A percentile compares a stretch with the other conserved stretches of the same genome.
phyloP scores from a whole-genome alignment of 768 basidiomycete species.

The Leccinellum albellum region DNA sequence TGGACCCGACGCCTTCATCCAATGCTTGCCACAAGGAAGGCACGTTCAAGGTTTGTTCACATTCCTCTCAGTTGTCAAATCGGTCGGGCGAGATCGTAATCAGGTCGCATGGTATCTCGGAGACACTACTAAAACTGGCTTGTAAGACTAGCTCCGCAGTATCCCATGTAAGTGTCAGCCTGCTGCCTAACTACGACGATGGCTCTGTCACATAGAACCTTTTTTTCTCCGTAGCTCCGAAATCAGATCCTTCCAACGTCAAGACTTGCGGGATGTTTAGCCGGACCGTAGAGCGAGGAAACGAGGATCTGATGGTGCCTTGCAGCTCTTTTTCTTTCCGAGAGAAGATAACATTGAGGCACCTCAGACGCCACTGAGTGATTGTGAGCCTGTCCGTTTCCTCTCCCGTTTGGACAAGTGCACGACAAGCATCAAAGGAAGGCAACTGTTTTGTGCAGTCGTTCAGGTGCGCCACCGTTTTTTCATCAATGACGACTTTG shows the following conservation, averaged over 20 bases:
- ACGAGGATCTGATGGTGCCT: slow-evolving; percentile 39
- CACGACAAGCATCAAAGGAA: slow-evolving; percentile 59
- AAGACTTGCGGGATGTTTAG: too few relatives aligned
- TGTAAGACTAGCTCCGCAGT: too few relatives aligned
- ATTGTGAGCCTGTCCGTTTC: slow-evolving; percentile 42
- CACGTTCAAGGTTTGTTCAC: slow-evolving; percentile 22
- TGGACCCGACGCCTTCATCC: slow-evolving; percentile 42
- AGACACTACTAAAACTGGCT: slow-evolving; percentile 39
- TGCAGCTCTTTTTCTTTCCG: not conserved
- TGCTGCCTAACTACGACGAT: too few relatives aligned
- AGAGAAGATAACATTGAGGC: not conserved
- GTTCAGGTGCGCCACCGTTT: slow-evolving; percentile 38
- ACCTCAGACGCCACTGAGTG: slow-evolving; percentile 26
- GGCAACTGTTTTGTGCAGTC: slow-evolving; percentile 45
- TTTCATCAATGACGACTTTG: not conserved
- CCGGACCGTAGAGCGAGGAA: slow-evolving; percentile 44
- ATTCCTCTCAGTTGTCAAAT: slow-evolving; percentile 20
- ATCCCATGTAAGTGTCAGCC: too few relatives aligned
- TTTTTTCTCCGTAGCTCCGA: slow-evolving; percentile 49
- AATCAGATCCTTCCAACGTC: slow-evolving; percentile 43
- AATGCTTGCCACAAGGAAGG: slow-evolving; percentile 13
- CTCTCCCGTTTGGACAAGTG: slow-evolving; percentile 56
- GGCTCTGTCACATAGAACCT: too few relatives aligned
- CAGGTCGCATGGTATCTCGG: slow-evolving; percentile 56
- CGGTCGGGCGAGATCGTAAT: not conserved